Evolutionary conservation across 805 yeast species (phyloP).

Genomic region (Nakazawaea ernobii): DNA sequence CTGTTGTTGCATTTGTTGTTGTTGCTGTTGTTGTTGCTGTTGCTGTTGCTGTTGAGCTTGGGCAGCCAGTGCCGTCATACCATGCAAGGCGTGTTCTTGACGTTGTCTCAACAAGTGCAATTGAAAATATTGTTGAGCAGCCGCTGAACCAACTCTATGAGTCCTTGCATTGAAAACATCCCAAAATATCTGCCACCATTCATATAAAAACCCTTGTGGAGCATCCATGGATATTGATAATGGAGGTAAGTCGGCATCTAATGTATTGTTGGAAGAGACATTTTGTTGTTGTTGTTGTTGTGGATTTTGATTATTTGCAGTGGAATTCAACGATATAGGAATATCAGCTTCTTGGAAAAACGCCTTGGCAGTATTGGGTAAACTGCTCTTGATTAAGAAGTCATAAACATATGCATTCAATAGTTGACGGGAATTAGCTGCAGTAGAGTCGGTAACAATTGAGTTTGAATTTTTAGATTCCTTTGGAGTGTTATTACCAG

Average conservation of each 20-base stretch:
- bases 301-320: conserved; percentile 14
- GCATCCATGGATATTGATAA: conserved; percentile 64
- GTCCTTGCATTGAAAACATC: conserved; percentile 83
- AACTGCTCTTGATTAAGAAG: conserved; percentile 68
- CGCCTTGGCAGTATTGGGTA: conserved; percentile 65
- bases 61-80: conserved; percentile 20
- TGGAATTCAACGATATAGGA: conserved; percentile 29
- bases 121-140: conserved; percentile 70
- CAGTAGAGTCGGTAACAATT: conserved; percentile 36
- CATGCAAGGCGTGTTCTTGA: conserved; percentile 48
- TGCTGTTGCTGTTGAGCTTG: conserved; percentile 23
- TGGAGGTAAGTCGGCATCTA: conserved; percentile 37
- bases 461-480: conserved; percentile 13
- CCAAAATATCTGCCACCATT: conserved; percentile 98
- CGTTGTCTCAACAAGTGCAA: conserved; percentile 53
- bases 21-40: conserved; percentile 17
- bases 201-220: conserved; percentile 80
- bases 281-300: conserved; percentile 1
- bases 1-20: conserved; percentile 14
- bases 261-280: conserved; percentile 1
- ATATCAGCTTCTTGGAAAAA: conserved; percentile 77
- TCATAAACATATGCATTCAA: conserved; percentile 85
- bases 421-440: conserved; percentile 48
- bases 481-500: conserved; percentile 1
- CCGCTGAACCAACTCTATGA: conserved; percentile 52